phyloP scores from a whole-genome alignment of 2,329 filamentous ascomycete species.

The Emmonsiellopsis sp. region DNA sequence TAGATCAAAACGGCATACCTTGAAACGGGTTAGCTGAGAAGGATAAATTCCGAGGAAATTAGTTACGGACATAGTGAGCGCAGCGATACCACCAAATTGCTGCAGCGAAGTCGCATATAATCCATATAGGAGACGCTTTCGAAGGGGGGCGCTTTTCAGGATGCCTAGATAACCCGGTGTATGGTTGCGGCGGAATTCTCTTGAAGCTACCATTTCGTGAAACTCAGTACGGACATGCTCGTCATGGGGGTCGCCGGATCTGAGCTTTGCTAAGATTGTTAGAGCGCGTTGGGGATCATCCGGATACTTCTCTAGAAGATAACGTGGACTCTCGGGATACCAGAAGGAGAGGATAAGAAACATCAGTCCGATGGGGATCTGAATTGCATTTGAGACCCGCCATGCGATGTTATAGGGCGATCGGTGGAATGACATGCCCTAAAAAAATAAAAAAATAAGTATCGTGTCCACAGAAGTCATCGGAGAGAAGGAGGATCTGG shows the following conservation, averaged over 20 bases:
- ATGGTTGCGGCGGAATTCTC: constrained; percentile 24
- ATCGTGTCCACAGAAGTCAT: too few species aligned
- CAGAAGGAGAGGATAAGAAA: constrained; percentile 30
- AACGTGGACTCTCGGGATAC: constrained; percentile 29
- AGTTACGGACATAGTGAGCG: constrained; percentile 30
- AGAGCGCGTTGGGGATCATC: constrained; percentile 24
- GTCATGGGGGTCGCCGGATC: constrained; percentile 20
- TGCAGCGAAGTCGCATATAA: constrained; percentile 26
- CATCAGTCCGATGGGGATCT: constrained; percentile 31
- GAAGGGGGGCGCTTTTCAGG: constrained; percentile 22
- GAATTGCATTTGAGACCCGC: constrained; percentile 33
- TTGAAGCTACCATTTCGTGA: constrained; percentile 27
- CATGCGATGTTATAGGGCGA: constrained; percentile 35
- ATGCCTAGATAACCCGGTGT: constrained; percentile 25
- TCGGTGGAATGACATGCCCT: constrained; percentile 34
- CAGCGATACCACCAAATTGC: constrained; percentile 24
- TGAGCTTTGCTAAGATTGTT: constrained; percentile 21
- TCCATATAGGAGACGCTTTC: constrained; percentile 30
- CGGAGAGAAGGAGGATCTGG: too few species aligned
- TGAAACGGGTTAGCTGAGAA: not conserved
- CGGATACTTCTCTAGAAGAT: constrained; percentile 27
- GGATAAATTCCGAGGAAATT: not conserved
- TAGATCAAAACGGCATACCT: constrained; percentile 21
- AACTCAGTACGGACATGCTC: constrained; percentile 26
- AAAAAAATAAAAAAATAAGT: not conserved